Conservation (phyloP, 768 basidiomycete genomes). For the Ramaria sp. region DNA sequence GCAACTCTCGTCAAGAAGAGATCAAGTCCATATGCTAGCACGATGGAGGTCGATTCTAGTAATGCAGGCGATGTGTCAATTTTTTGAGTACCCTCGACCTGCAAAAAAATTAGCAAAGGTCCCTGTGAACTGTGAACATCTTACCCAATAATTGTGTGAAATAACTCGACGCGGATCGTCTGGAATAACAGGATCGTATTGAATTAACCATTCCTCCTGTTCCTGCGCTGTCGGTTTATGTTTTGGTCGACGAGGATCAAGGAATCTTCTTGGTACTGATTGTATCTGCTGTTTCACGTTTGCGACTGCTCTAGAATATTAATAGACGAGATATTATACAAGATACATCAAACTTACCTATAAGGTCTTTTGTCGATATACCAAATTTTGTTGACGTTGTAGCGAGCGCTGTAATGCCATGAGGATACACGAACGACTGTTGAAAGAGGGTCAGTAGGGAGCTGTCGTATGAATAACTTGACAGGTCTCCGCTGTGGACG, state of each 20-base stretch:
- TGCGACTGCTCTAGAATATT: constrained; percentile 42
- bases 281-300: constrained; percentile 65
- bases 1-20: constrained; percentile 78
- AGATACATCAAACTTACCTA: constrained; percentile 42
- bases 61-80: constrained; percentile 75
- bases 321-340: not conserved
- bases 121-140: constrained; percentile 10
- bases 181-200: constrained; percentile 72
- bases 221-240: constrained; percentile 67
- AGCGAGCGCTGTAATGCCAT: constrained; percentile 55
- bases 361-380: constrained; percentile 75
- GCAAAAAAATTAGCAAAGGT: not conserved
- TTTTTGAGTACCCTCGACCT: constrained; percentile 59
- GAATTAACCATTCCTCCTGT: constrained; percentile 73
- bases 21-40: constrained; percentile 82
- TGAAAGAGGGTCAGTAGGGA: constrained; percentile 48
- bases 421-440: constrained; percentile 60
- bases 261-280: constrained; percentile 54
- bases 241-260: constrained; percentile 80
- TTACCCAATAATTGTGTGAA: constrained; percentile 45
- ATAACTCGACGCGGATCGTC: constrained; percentile 52
- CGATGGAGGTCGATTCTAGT: constrained; percentile 84
- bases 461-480: constrained; percentile 43
- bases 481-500: constrained; percentile 35
- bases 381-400: constrained; percentile 83